Conservation (phyloP, 73 alveolate genomes). For the Tetrahymena borealis region DNA sequence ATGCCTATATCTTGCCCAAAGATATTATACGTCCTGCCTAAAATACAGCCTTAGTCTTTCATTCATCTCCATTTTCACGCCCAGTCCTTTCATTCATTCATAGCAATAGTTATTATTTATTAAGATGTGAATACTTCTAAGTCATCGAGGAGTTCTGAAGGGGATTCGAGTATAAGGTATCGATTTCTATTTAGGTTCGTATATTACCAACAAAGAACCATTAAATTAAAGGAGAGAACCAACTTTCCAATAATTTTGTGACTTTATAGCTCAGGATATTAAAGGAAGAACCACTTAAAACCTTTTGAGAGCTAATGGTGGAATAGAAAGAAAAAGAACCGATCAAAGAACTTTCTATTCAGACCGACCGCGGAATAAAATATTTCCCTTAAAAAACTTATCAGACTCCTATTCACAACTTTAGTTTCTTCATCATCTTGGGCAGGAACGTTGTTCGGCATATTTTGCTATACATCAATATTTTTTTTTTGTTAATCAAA, state of each 20-base stretch:
- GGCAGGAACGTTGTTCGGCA: conserved; percentile 5
- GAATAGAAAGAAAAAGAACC: conserved; percentile 2
- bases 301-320: neutral
- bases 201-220: conserved; percentile 1
- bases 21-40: neutral
- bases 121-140: neutral
- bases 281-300: conserved; percentile 1
- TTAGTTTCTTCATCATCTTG: neutral
- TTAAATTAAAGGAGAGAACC: conserved; percentile 1
- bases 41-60: neutral
- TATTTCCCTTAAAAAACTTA: neutral
- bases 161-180: neutral
- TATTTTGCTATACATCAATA: neutral
- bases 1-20: conserved; percentile 1
- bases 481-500: neutral
- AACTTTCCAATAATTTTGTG: neutral
- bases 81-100: neutral
- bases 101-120: neutral
- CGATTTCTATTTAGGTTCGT: neutral
- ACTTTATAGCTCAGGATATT: neutral
- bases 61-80: neutral
- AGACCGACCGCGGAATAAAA: neutral
- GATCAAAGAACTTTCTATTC: neutral
- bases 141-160: neutral
- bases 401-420: neutral